Conservation (phyloP, 805 yeast species). For the Ogataea thermomethanolica region DNA sequence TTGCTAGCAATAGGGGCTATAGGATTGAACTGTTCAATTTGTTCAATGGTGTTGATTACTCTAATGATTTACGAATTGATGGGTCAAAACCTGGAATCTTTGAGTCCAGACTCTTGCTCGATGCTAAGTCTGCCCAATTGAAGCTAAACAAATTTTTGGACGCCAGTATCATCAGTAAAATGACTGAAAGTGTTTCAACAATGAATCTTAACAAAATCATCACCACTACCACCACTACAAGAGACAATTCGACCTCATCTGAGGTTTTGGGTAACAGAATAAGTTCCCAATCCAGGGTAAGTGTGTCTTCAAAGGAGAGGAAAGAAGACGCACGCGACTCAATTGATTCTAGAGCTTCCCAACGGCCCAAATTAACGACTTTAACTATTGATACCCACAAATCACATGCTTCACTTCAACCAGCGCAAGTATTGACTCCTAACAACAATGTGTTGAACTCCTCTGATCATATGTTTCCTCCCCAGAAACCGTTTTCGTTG, state of each 20-base stretch:
- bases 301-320: constrained; percentile 6
- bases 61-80: constrained; percentile 48
- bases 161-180: constrained; percentile 33
- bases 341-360: constrained; percentile 4
- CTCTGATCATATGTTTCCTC: constrained; percentile 16
- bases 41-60: constrained; percentile 49
- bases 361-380: neutral
- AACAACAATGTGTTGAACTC: constrained; percentile 25
- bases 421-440: constrained; percentile 17
- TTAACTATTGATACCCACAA: constrained; percentile 4
- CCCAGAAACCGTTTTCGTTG: constrained; percentile 22
- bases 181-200: constrained; percentile 37
- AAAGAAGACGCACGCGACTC: constrained; percentile 9
- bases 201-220: constrained; percentile 31
- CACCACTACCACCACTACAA: constrained; percentile 24
- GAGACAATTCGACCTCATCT: constrained; percentile 8
- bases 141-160: constrained; percentile 40
- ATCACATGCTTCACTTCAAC: neutral
- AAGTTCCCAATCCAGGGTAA: constrained; percentile 8
- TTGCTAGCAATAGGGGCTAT: constrained; percentile 38
- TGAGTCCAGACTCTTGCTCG: constrained; percentile 53
- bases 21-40: constrained; percentile 54
- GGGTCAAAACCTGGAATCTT: constrained; percentile 61
- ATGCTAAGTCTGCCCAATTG: constrained; percentile 44
- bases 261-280: constrained; percentile 1